A percentile compares a stretch with the other conserved stretches of the same genome.
Evolutionary conservation across 805 yeast genomes (phyloP).

Genomic region (Jamesozyma lodderae): DNA sequence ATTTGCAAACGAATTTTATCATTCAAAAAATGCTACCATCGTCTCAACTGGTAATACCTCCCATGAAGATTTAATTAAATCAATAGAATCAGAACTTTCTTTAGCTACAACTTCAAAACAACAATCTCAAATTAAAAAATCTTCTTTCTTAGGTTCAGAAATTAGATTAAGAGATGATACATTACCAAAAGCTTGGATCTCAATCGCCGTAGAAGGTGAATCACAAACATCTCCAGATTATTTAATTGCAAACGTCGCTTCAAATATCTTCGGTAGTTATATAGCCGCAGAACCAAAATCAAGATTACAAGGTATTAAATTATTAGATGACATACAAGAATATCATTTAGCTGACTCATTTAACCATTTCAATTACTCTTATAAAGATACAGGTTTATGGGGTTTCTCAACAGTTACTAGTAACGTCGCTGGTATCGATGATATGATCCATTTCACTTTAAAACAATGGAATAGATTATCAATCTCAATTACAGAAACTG

Average conservation of each 20-base stretch:
- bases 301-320: constrained; percentile 55
- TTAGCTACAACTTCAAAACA: constrained; percentile 20
- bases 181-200: constrained; percentile 67
- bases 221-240: constrained; percentile 52
- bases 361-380: constrained; percentile 63
- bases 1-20: constrained; percentile 49
- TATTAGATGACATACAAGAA: constrained; percentile 59
- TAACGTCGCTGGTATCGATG: constrained; percentile 56
- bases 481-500: constrained; percentile 64
- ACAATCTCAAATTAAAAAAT: constrained; percentile 39
- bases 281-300: constrained; percentile 47
- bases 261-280: constrained; percentile 50
- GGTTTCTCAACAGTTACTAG: constrained; percentile 65
- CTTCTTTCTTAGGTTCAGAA: constrained; percentile 76
- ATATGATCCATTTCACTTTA: constrained; percentile 68
- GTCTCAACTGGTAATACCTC: constrained; percentile 60
- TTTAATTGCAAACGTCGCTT: constrained; percentile 65
- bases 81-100: constrained; percentile 43
- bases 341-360: constrained; percentile 65
- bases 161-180: constrained; percentile 85
- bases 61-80: constrained; percentile 61
- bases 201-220: constrained; percentile 72
- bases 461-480: constrained; percentile 85
- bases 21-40: constrained; percentile 56
- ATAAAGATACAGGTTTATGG: constrained; percentile 76